phyloP scores from a whole-genome alignment of 2,329 filamentous ascomycete species.

The Shiraia sp. region DNA sequence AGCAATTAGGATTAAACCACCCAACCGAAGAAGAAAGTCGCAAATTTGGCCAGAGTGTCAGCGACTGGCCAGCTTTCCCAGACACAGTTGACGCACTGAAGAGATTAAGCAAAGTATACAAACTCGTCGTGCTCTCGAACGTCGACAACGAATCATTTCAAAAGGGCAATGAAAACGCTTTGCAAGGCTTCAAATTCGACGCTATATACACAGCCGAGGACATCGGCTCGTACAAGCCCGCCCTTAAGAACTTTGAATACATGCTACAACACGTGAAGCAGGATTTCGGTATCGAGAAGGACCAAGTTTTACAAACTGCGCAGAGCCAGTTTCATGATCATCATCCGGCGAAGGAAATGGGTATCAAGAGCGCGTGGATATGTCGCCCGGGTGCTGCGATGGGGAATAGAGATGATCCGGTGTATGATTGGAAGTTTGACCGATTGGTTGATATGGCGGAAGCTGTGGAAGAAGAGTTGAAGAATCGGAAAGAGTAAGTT shows the following conservation, averaged over 20 bases:
- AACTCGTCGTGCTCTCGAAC: slow-evolving; percentile 65
- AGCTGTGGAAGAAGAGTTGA: too few species aligned
- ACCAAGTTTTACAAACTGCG: slow-evolving; percentile 68
- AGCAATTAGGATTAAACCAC: slow-evolving; percentile 46
- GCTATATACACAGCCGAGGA: slow-evolving; percentile 71
- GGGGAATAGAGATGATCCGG: slow-evolving; percentile 50
- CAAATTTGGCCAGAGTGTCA: slow-evolving; percentile 57
- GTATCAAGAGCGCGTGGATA: slow-evolving; percentile 68
- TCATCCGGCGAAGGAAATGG: slow-evolving; percentile 63
- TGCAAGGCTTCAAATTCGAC: slow-evolving; percentile 63
- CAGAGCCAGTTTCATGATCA: slow-evolving; percentile 71
- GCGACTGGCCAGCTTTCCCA: slow-evolving; percentile 60
- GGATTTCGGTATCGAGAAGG: slow-evolving; percentile 61
- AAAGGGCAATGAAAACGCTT: slow-evolving; percentile 52
- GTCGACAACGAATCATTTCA: slow-evolving; percentile 60
- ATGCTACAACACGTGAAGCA: slow-evolving; percentile 59
- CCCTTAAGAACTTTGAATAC: slow-evolving; percentile 66
- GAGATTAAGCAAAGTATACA: slow-evolving; percentile 56
- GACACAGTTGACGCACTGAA: slow-evolving; percentile 61
- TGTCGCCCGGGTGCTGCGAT: slow-evolving; percentile 54
- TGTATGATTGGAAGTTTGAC: slow-evolving; percentile 58
- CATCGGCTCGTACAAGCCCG: slow-evolving; percentile 73
- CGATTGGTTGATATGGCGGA: slow-evolving; percentile 65
- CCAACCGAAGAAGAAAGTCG: slow-evolving; percentile 48
- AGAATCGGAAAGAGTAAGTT: too few species aligned